Conservation (phyloP, 1,284 basidiomycete species). For the Marasmius sp. region DNA sequence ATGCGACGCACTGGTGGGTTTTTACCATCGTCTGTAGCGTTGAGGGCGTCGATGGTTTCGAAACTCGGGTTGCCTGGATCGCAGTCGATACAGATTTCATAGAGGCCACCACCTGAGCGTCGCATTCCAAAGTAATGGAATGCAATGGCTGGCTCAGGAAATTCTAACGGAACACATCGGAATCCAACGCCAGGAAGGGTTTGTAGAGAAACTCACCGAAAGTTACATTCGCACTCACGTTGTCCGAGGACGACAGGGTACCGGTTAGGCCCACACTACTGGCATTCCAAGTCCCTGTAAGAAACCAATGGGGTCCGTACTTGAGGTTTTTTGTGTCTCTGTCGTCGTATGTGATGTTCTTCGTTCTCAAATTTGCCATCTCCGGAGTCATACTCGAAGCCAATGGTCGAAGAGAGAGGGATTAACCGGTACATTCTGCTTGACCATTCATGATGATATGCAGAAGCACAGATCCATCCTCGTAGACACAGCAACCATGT, state of each 20-base stretch:
- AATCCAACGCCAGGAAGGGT: background rate
- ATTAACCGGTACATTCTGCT: too few species aligned
- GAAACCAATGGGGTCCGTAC: conserved; percentile 24
- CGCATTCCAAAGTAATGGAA: conserved; percentile 31
- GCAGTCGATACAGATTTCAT: conserved; percentile 23
- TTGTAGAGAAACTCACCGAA: conserved; percentile 21
- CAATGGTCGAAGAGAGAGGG: too few species aligned
- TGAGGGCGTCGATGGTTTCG: conserved; percentile 24
- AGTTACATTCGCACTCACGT: conserved; percentile 25
- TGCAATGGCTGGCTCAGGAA: conserved; percentile 24
- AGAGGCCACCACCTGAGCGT: conserved; percentile 18
- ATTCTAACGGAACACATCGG: background rate
- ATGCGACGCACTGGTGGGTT: conserved; percentile 25
- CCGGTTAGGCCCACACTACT: conserved; percentile 24
- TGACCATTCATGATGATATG: too few species aligned
- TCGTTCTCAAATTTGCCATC: background rate
- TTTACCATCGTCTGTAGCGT: conserved; percentile 25
- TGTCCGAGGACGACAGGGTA: conserved; percentile 24
- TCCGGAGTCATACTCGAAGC: too few species aligned
- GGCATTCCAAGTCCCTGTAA: conserved; percentile 27
- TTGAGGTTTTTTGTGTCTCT: conserved; percentile 20
- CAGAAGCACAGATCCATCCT: too few species aligned
- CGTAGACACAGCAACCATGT: too few species aligned
- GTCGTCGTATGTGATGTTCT: conserved; percentile 26
- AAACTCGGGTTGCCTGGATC: conserved; percentile 25